phyloP scores from a whole-genome alignment of 495 filamentous ascomycete genomes.

The Daldinia childiae region DNA sequence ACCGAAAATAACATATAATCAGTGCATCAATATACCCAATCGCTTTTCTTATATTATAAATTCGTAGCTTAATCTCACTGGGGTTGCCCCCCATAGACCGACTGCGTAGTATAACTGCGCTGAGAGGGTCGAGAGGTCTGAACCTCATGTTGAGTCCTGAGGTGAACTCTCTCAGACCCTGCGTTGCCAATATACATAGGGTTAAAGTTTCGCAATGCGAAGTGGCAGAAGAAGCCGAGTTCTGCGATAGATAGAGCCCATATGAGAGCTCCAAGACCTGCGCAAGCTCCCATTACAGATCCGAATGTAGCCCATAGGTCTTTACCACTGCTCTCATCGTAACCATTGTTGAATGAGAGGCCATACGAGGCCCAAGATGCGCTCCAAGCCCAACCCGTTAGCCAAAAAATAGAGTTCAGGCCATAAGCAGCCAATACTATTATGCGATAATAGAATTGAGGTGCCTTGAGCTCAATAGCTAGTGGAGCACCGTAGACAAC shows the following conservation, averaged over 20 bases:
- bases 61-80: neutral
- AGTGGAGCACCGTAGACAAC: slow-evolving; percentile 48
- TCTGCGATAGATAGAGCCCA: slow-evolving; percentile 52
- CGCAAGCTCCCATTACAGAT: slow-evolving; percentile 47
- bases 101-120: slow-evolving; percentile 18
- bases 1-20: no score
- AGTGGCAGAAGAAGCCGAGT: slow-evolving; percentile 50
- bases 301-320: slow-evolving; percentile 33
- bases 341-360: slow-evolving; percentile 30
- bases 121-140: neutral
- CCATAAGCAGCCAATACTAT: slow-evolving; percentile 43
- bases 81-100: neutral
- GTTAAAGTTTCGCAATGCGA: slow-evolving; percentile 28
- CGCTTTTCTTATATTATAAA: neutral
- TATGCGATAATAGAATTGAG: slow-evolving; percentile 51
- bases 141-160: neutral
- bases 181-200: neutral
- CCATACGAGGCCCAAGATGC: slow-evolving; percentile 46
- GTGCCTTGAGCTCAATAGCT: slow-evolving; percentile 42
- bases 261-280: slow-evolving; percentile 51
- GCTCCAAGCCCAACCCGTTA: slow-evolving; percentile 53
- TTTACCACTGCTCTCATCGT: neutral
- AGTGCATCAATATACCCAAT: neutral
- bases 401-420: slow-evolving; percentile 54
- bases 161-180: neutral